Base-by-base conservation (phyloP, 2,329 filamentous ascomycete genomes). In the Aspergillus fructus region DNA sequence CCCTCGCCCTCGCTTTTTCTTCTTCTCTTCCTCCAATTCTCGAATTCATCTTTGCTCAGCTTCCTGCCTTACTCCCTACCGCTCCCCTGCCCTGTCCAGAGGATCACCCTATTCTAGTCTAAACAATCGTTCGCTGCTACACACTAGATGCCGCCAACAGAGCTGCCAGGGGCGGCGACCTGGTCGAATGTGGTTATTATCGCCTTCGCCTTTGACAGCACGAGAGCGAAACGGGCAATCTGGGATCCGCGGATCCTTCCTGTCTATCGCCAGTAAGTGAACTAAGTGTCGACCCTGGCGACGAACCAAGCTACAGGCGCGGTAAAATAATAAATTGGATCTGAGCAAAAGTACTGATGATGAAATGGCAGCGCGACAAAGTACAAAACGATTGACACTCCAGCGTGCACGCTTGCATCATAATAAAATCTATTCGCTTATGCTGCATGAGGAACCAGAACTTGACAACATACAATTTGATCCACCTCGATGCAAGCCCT, bases 141-240 rank as follows among this genome's bases (percentile, higher is more conserved):
- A 7, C 48, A 42, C 21, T 40, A 15, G 12, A 46, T 27, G 40
- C 46, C 47, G 33, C 42, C 23, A 56, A 33, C 47, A 50, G 37
- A 50, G 23, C 49, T 50, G 54, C 37, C 54, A 49, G 63, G 64
- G 64, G 61, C 62, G 64, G 61, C 62, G 54, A 58, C 56, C 51
- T 56, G 53, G 57, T 57, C 40, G 47, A 61, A 47, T 50, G 17
- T 27, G 43, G 24, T 53, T 59, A 54, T 56, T 56, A 30, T 15
- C 40, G n/a, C 23, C 19, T 62, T 59, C 57, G 62, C 58, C 62
- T 64, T 60, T 58, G 49, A 58, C 59, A 55, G 62, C 62, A 67
- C 53, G 60, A 60, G 55, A 21, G 59, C 61, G 53, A 65, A 66
- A 64, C 59, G 60, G 60, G 64, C 49, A 65, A 63, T 64, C 59